Percentiles rank a stretch among this genome's conserved stretches.
Evolutionary conservation across 768 basidiomycete genomes (phyloP).

Genomic region (Mycena chlorophos): DNA sequence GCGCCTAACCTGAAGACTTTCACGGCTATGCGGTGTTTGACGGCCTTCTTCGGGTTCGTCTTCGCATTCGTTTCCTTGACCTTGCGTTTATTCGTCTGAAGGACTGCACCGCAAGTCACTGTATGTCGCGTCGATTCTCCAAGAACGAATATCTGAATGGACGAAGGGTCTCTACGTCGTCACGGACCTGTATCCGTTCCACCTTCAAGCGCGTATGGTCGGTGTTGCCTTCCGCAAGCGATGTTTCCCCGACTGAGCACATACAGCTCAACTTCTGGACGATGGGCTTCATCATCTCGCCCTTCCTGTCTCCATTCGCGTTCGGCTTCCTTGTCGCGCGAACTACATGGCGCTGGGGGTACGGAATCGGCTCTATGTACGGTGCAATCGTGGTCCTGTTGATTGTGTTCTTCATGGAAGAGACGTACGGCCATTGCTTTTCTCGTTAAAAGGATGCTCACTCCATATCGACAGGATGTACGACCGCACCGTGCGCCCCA

Average conservation of each 20-base stretch:
- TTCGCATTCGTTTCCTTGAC: neutral
- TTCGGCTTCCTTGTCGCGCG: conserved; percentile 69
- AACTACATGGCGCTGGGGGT: conserved; percentile 63
- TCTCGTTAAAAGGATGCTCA: neutral
- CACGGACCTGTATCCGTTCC: conserved; percentile 68
- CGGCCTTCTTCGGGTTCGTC: conserved; percentile 46
- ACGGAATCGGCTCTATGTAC: conserved; percentile 65
- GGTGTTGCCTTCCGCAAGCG: conserved; percentile 7
- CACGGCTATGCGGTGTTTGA: conserved; percentile 59
- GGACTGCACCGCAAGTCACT: conserved; percentile 62
- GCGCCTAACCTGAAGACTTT: conserved; percentile 58
- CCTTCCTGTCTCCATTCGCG: conserved; percentile 63
- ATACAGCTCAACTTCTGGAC: conserved; percentile 69
- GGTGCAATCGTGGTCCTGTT: conserved; percentile 52
- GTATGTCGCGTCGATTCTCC: conserved; percentile 30
- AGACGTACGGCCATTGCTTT: conserved; percentile 42
- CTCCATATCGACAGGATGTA: conserved; percentile 39
- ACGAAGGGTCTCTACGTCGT: conserved; percentile 57
- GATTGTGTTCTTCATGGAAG: conserved; percentile 61
- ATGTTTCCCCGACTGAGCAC: neutral
- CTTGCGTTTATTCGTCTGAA: neutral
- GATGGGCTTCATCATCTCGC: conserved; percentile 69
- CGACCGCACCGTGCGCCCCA: conserved; percentile 56
- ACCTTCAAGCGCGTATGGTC: conserved; percentile 65
- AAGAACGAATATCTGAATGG: neutral